Percentiles rank a stretch among this genome's conserved stretches.
Evolutionary conservation across 441 rosid genomes (phyloP).

Genomic region (Eutrema salsugineum): DNA sequence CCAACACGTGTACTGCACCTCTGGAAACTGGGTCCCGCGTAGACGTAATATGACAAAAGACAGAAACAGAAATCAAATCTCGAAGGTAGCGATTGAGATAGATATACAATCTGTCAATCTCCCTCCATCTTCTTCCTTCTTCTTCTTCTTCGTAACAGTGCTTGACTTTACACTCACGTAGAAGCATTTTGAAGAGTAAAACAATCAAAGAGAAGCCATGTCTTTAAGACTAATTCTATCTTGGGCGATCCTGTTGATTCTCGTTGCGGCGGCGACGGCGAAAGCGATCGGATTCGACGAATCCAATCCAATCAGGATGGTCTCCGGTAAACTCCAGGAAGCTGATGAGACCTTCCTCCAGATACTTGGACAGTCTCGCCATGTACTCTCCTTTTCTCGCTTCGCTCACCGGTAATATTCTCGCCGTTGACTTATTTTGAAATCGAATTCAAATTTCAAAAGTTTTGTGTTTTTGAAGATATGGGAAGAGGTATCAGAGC

Average conservation of each 20-base stretch:
- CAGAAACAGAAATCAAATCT: neutral
- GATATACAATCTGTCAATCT: too few species aligned
- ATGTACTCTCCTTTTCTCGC: constrained; percentile 67
- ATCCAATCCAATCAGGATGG: constrained; percentile 60
- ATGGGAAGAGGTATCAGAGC: constrained; percentile 59
- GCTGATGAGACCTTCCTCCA: constrained; percentile 49
- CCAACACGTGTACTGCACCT: neutral
- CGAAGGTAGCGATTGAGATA: neutral
- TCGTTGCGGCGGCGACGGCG: neutral
- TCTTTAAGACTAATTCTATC: neutral
- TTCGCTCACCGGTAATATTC: constrained; percentile 54
- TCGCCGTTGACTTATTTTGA: neutral
- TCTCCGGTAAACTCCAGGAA: constrained; percentile 51
- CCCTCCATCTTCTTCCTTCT: neutral
- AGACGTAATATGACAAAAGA: neutral
- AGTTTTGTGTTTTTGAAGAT: constrained; percentile 32
- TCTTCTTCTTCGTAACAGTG: neutral
- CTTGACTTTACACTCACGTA: neutral
- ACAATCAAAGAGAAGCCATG: constrained; percentile 3
- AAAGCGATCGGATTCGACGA: constrained; percentile 42
- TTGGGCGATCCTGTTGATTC: neutral
- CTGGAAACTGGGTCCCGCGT: neutral
- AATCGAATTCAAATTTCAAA: neutral
- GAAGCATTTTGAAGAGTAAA: neutral
- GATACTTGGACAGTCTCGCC: constrained; percentile 61